Conservation (phyloP, 257 asterid species). For the Solanum etuberosum region DNA sequence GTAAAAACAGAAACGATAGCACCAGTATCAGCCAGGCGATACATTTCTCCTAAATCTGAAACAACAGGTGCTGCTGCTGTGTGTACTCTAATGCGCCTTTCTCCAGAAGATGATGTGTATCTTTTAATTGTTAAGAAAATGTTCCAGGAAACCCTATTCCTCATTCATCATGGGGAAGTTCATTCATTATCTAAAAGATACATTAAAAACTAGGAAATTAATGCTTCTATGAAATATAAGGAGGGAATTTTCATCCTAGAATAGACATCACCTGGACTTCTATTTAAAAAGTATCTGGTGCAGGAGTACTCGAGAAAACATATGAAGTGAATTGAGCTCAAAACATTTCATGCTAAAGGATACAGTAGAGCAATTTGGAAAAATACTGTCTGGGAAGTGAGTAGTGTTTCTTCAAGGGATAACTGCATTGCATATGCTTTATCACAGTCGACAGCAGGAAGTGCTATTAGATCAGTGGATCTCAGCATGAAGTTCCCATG, state of each 20-base stretch:
- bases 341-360: conserved; percentile 33
- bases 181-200: neutral
- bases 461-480: conserved; percentile 92
- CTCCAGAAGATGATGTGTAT: conserved; percentile 96
- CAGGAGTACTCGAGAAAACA: neutral
- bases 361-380: conserved; percentile 96
- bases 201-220: neutral
- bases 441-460: conserved; percentile 98
- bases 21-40: conserved; percentile 90
- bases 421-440: conserved; percentile 95
- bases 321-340: neutral
- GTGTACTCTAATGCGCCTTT: conserved; percentile 96
- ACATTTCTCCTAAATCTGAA: conserved; percentile 86
- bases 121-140: conserved; percentile 53
- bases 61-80: conserved; percentile 98
- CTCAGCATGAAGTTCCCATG: conserved; percentile 98
- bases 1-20: conserved; percentile 72
- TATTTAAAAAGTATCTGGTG: neutral
- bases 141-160: neutral
- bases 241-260: neutral
- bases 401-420: conserved; percentile 85
- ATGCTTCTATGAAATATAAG: neutral
- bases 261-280: neutral
- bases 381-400: conserved; percentile 72
- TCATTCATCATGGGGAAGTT: neutral